These are phyloP conservation scores for Zea luxurians DNA, from an alignment of 176 grass and related monocot species.

Conservation along the genomic window DNA sequence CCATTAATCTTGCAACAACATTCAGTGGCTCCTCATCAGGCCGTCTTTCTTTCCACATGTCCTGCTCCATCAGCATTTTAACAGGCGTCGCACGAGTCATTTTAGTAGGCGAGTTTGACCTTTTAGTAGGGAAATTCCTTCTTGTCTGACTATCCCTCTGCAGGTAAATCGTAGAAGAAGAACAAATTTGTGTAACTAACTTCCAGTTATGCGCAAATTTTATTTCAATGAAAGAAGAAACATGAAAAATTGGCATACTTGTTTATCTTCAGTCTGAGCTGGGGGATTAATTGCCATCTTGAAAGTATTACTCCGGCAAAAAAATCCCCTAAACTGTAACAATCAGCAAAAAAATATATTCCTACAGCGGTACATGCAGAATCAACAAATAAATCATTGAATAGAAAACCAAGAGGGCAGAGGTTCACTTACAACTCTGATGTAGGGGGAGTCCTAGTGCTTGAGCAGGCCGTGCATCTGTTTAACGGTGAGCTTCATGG, in stretches of 20 bases:
- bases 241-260: constrained; percentile 35
- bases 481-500: too few relatives aligned
- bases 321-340: too few relatives aligned
- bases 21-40: constrained; percentile 61
- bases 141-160: constrained; percentile 54
- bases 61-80: constrained; percentile 85
- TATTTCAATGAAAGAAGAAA: not conserved
- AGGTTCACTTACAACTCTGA: too few relatives aligned
- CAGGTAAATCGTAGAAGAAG: not conserved
- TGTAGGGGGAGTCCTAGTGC: too few relatives aligned
- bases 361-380: too few relatives aligned
- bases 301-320: constrained; percentile 17
- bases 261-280: constrained; percentile 60
- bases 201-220: not conserved
- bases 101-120: constrained; percentile 50
- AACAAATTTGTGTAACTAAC: not conserved
- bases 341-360: too few relatives aligned
- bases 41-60: constrained; percentile 75
- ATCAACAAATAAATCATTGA: too few relatives aligned
- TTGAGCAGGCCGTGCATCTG: too few relatives aligned
- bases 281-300: constrained; percentile 46
- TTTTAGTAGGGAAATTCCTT: constrained; percentile 47
- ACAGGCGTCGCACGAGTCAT: constrained; percentile 58
- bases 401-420: too few relatives aligned
- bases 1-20: constrained; percentile 91